Evolutionary conservation across 352 stramenopile genomes (phyloP), one percentile per base, ranked within the genome.

Genomic region (Phytophthora crassamura): DNA sequence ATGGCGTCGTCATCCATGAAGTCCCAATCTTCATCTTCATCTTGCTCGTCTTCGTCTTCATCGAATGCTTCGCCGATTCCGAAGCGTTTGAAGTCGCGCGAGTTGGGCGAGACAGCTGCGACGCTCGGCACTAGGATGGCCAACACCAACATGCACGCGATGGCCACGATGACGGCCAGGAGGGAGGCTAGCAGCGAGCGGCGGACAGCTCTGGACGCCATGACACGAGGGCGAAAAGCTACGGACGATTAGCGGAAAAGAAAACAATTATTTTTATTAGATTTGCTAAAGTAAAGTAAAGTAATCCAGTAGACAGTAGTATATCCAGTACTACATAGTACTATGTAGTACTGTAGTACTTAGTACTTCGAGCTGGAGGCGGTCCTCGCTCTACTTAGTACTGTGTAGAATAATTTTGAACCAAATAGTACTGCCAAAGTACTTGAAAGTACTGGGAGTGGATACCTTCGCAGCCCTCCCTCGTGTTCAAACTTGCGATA

Each of bases 1-100:
- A 88, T 58, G 7, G 77, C 67, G 28, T 69, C 58, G 65, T 91
- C 75, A 42, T 78, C 77, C 65, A 90, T 66, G 33, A 93, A 91
- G 32, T 85, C 80, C 82, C 80, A 92, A 11, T 77, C 79, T 15
- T 87, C 71, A 5, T 84, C 70, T 0, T 88, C 82, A 0, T 74
- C 68, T 4, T 84, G 76, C 12, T 82, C 77, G 3, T 78, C 75
- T 0, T 32, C 28, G 28, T 85, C 76, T 11, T 84, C 70, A 14
- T 80, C 67, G 10, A 70, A 41, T 4, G 60, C 64, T 25, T 79
- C 67, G 2, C 33, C 61, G 16, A 64, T 40, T 32, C 25, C 49
- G 41, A 63, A 48, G 41, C 41, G 60, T 51, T 70, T 59, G 9
- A 54, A 55, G 47, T 59, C 55, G 10, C 36, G 6, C 15, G 55